phyloP scores from a whole-genome alignment of 495 filamentous ascomycete genomes.

The Paragyromitra xinjiangensis region DNA sequence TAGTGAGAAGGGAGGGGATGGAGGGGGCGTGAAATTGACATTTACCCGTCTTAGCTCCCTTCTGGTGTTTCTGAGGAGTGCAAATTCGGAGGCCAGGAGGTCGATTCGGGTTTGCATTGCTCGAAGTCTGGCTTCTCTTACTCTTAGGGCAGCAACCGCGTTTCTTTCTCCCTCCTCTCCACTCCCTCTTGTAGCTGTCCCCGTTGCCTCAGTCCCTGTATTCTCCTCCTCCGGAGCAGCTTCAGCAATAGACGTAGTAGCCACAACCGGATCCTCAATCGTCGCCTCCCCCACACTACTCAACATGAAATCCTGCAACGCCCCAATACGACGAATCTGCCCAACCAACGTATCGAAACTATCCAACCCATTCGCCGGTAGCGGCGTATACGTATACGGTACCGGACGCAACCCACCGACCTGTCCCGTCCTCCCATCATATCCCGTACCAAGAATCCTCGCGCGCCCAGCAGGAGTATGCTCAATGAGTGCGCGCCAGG shows the following conservation, averaged over 20 bases:
- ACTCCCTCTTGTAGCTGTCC: not conserved
- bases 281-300: constrained; percentile 24
- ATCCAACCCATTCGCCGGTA: constrained; percentile 31
- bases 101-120: constrained; percentile 57
- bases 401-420: not conserved
- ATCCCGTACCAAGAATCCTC: constrained; percentile 30
- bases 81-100: constrained; percentile 53
- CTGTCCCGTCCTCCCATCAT: not conserved
- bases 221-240: not conserved
- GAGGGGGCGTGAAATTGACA: constrained; percentile 14
- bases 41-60: constrained; percentile 49
- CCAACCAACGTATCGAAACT: constrained; percentile 54
- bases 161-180: constrained; percentile 21
- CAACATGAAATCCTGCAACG: constrained; percentile 55
- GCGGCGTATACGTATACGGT: constrained; percentile 14
- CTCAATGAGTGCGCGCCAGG: constrained; percentile 44
- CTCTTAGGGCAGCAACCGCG: constrained; percentile 44
- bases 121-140: constrained; percentile 49
- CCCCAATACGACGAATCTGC: constrained; percentile 55
- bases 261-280: constrained; percentile 11
- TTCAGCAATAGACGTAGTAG: not conserved
- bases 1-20: not conserved
- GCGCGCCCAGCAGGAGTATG: constrained; percentile 51
- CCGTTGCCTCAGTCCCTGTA: not conserved
- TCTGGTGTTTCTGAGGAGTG: constrained; percentile 48